phyloP scores from a whole-genome alignment of 768 basidiomycete genomes.

The Cystofilobasidium ferigula region DNA sequence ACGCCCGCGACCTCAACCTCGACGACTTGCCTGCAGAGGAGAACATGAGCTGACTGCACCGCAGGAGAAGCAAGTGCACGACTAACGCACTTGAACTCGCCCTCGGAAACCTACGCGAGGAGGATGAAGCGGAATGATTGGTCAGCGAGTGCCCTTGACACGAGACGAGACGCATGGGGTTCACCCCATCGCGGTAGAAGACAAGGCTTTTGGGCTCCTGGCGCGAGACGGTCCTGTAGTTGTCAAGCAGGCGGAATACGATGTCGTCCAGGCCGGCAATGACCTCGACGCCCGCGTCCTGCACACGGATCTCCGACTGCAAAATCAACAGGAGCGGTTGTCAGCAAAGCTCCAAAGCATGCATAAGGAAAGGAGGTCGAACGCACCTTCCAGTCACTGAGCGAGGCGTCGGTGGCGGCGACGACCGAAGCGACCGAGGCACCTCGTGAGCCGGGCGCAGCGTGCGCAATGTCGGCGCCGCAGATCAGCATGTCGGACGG shows the following conservation, averaged over 20 bases:
- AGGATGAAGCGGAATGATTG: no score
- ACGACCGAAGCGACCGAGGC: neutral
- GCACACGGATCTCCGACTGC: neutral
- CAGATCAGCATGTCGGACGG: neutral
- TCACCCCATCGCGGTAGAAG: neutral
- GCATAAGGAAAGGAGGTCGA: neutral
- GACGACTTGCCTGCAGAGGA: neutral
- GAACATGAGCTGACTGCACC: neutral
- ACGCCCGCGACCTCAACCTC: neutral
- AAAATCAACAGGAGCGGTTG: neutral
- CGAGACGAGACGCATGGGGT: no score
- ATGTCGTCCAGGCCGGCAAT: neutral
- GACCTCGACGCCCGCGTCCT: neutral
- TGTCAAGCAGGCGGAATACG: neutral
- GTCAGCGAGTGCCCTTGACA: no score
- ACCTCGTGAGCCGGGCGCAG: neutral
- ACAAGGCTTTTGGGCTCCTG: neutral
- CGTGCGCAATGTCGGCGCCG: neutral
- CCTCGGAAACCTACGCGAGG: no score
- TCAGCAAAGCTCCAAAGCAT: neutral
- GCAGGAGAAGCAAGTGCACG: neutral
- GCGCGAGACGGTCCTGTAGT: neutral
- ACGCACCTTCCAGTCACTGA: neutral
- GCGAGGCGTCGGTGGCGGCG: neutral
- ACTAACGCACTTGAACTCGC: neutral